Evolutionary conservation across 176 grass and related monocot genomes (phyloP).

Genomic region (Alloteropsis semialata): DNA sequence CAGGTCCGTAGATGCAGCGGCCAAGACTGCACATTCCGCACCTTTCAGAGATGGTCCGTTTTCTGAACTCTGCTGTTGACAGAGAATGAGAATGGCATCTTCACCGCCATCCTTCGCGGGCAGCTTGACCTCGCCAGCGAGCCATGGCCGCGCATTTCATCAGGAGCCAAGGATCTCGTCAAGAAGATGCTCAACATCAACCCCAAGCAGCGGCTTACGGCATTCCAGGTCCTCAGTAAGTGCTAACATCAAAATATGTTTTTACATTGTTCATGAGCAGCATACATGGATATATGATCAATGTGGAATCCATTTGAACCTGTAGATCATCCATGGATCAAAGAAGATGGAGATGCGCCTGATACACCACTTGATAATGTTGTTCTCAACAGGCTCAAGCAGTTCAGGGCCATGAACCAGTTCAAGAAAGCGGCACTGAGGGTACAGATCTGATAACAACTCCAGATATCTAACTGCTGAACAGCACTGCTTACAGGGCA

Average conservation of each 20-base stretch:
- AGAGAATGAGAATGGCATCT: slow-evolving; percentile 70
- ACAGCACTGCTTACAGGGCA: not conserved
- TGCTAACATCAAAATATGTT: not conserved
- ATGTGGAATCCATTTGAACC: not conserved
- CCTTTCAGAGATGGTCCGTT: no score
- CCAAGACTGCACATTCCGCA: no score
- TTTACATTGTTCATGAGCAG: not conserved
- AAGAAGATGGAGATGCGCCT: slow-evolving; percentile 84
- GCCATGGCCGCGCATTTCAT: slow-evolving; percentile 67
- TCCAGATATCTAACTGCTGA: not conserved
- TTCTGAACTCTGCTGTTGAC: not conserved
- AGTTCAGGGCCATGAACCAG: slow-evolving; percentile 86
- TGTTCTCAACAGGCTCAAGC: slow-evolving; percentile 77
- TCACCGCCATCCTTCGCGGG: slow-evolving; percentile 64
- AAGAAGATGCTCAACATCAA: slow-evolving; percentile 73
- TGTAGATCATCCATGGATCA: slow-evolving; percentile 89
- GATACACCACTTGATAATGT: slow-evolving; percentile 76
- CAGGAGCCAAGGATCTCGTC: slow-evolving; percentile 65
- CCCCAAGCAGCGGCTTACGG: slow-evolving; percentile 66
- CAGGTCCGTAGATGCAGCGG: no score
- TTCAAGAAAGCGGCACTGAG: slow-evolving; percentile 87
- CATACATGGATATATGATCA: not conserved
- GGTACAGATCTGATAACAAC: slow-evolving; percentile 14
- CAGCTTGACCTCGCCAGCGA: slow-evolving; percentile 61
- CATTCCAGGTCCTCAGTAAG: slow-evolving; percentile 80